A percentile compares a stretch with the other conserved stretches of the same genome.
Evolutionary conservation across 768 basidiomycete genomes (phyloP).

Genomic region (Suillus subaureus): DNA sequence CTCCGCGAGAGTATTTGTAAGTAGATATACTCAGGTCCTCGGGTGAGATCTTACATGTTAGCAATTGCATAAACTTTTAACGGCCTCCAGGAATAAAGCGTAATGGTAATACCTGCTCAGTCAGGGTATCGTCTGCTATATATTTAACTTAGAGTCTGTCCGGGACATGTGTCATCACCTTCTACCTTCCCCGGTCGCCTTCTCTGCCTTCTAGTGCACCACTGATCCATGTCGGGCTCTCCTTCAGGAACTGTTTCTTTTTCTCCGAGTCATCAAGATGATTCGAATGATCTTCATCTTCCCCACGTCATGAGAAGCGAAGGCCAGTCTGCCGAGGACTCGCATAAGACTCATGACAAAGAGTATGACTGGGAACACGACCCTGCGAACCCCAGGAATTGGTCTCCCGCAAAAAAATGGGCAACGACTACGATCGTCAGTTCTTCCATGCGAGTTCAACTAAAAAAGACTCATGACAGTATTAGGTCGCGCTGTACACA

Average conservation of each 20-base stretch:
- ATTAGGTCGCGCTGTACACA: conserved; percentile 63
- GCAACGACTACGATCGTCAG: conserved; percentile 53
- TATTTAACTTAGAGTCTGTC: background rate
- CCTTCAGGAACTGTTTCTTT: background rate
- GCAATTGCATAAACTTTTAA: background rate
- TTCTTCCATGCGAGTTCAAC: conserved; percentile 37
- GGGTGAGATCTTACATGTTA: background rate
- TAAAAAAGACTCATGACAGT: conserved; percentile 21
- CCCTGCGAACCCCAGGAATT: conserved; percentile 68
- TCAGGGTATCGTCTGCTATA: background rate
- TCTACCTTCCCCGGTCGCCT: background rate
- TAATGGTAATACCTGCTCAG: conserved; percentile 3
- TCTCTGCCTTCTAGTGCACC: background rate
- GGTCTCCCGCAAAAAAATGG: conserved; percentile 64
- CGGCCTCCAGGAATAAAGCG: background rate
- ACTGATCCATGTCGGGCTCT: background rate
- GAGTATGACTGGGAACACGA: conserved; percentile 55
- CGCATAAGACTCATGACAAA: conserved; percentile 42
- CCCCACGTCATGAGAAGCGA: conserved; percentile 24
- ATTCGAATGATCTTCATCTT: background rate
- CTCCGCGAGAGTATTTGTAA: too few species aligned
- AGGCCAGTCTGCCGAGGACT: conserved; percentile 45
- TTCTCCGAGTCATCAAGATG: background rate
- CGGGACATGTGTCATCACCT: background rate
- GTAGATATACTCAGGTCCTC: background rate